Conservation (phyloP, 805 yeast species). For the Grigorovia humatica region DNA sequence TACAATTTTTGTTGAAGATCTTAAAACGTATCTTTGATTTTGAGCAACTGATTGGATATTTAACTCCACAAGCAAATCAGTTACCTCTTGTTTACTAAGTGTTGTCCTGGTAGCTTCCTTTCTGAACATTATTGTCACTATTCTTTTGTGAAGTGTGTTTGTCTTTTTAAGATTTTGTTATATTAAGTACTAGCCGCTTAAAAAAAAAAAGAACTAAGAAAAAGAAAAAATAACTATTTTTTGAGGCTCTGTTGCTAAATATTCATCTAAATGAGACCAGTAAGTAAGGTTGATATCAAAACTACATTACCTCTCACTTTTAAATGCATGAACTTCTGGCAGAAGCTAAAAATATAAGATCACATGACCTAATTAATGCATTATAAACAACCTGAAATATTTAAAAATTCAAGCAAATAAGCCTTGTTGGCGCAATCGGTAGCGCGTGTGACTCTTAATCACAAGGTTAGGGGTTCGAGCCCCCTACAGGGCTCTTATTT, state of each 20-base stretch:
- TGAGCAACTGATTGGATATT: neutral
- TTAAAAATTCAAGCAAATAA: neutral
- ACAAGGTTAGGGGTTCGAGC: conserved; percentile 17
- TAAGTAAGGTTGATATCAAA: too few species aligned
- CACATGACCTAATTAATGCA: neutral
- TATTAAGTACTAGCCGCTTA: too few species aligned
- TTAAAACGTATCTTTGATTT: neutral
- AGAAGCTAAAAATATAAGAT: too few species aligned
- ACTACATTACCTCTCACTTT: too few species aligned
- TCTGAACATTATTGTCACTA: neutral
- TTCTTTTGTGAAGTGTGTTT: too few species aligned
- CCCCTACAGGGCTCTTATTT: conserved; percentile 12
- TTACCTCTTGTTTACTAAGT: neutral
- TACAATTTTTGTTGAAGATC: conserved; percentile 3
- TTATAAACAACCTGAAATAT: neutral
- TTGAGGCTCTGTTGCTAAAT: too few species aligned
- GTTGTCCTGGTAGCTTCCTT: neutral
- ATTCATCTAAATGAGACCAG: too few species aligned
- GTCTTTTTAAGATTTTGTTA: too few species aligned
- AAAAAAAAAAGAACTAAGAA: too few species aligned
- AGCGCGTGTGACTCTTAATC: conserved; percentile 16
- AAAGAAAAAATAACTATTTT: too few species aligned
- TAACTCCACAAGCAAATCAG: neutral
- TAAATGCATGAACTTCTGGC: too few species aligned
- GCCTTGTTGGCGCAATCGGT: conserved; percentile 15